Conservation (phyloP, 495 filamentous ascomycete species). For the Pyrenula massariospora region DNA sequence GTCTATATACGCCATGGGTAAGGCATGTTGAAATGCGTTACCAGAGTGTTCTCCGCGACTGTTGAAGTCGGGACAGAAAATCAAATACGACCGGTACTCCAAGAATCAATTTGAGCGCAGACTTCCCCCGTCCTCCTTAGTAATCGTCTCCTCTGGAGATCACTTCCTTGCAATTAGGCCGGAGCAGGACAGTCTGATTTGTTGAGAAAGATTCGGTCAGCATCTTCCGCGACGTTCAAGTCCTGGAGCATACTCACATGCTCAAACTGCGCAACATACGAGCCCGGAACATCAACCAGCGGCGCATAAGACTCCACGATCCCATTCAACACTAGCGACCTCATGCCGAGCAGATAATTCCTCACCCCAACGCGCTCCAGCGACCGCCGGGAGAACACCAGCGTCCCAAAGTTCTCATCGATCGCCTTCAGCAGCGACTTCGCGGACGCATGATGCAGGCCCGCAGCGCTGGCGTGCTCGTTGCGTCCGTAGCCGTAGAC, state of each 20-base stretch:
- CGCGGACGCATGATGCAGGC: constrained; percentile 41
- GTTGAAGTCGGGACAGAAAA: neutral
- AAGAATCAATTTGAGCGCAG: constrained; percentile 4
- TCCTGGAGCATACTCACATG: constrained; percentile 30
- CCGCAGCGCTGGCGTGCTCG: constrained; percentile 31
- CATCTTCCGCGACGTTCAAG: neutral
- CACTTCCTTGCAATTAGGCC: constrained; percentile 34
- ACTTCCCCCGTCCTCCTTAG: constrained; percentile 12
- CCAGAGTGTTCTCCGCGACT: neutral
- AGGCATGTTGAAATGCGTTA: neutral
- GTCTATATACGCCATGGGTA: neutral
- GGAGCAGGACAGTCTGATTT: constrained; percentile 30
- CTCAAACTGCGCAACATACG: constrained; percentile 50
- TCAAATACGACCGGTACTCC: too few species aligned
- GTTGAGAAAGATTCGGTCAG: constrained; percentile 5
- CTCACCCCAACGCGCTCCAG: constrained; percentile 51
- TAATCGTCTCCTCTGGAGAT: constrained; percentile 41
- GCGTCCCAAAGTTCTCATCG: constrained; percentile 50
- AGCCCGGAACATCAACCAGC: constrained; percentile 41
- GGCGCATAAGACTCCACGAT: constrained; percentile 42
- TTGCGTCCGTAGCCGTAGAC: constrained; percentile 40
- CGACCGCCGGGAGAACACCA: constrained; percentile 52
- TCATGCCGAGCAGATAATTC: constrained; percentile 47
- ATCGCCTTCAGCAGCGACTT: constrained; percentile 47
- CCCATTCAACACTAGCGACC: constrained; percentile 34